A percentile compares a stretch with the other conserved stretches of the same genome.
Conservation (phyloP, 345 rosid species). For the Boechera retrofracta region DNA sequence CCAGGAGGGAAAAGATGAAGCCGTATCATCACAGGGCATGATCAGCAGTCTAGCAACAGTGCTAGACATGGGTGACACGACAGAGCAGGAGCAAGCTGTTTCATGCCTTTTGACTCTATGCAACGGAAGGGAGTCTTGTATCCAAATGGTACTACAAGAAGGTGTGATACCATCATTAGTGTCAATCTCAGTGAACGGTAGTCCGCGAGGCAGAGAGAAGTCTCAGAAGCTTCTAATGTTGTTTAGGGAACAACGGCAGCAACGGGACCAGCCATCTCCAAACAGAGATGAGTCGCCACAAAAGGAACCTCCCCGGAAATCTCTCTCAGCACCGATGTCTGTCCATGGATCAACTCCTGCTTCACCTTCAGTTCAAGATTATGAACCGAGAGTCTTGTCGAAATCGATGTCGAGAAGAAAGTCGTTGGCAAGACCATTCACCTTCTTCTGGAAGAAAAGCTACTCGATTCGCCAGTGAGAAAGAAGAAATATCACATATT, state of each 20-base stretch:
- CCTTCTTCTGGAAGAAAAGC: constrained; percentile 92
- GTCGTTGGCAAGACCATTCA: constrained; percentile 70
- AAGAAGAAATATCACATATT: constrained; percentile 20
- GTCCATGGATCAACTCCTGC: constrained; percentile 36
- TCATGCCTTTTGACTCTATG: constrained; percentile 78
- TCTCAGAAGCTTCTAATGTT: constrained; percentile 89
- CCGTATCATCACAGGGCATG: constrained; percentile 65
- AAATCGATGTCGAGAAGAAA: constrained; percentile 79
- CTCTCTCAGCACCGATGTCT: constrained; percentile 39
- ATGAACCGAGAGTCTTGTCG: constrained; percentile 62
- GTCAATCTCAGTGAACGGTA: constrained; percentile 91
- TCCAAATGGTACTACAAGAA: constrained; percentile 89
- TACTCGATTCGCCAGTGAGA: constrained; percentile 64
- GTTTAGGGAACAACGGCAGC: constrained; percentile 93
- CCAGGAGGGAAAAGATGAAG: constrained; percentile 70
- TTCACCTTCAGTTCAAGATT: constrained; percentile 39
- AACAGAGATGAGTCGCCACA: constrained; percentile 41
- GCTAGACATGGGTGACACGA: constrained; percentile 68
- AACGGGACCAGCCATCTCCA: constrained; percentile 66
- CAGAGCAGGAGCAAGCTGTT: constrained; percentile 88
- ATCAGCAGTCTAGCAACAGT: constrained; percentile 66
- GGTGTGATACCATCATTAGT: constrained; percentile 96
- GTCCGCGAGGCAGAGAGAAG: constrained; percentile 82
- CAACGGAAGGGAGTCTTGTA: constrained; percentile 72
- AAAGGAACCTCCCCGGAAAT: constrained; percentile 49